Conservation (phyloP, 139 green algal genomes). For the Yamagishiella unicocca region DNA sequence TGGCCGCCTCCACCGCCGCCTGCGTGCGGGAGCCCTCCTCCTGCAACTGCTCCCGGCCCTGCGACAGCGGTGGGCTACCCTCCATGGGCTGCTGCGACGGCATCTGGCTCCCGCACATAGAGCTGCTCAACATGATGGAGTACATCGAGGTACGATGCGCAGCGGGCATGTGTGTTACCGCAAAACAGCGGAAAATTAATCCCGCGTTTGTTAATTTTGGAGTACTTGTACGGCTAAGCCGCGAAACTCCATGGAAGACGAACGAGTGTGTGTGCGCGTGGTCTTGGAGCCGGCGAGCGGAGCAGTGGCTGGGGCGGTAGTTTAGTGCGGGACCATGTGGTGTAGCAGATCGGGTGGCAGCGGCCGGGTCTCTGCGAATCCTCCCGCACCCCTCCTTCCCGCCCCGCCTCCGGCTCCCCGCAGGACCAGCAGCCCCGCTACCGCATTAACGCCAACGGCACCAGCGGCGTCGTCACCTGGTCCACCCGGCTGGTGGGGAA, state of each 20-base stretch:
- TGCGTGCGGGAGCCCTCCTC: background rate
- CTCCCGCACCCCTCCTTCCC: too few species aligned
- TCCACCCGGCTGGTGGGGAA: background rate
- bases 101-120: constrained; percentile 17
- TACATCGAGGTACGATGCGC: background rate
- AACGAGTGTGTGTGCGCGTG: too few species aligned
- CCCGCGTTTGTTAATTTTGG: background rate
- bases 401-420: background rate
- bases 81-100: constrained; percentile 21
- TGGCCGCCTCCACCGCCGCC: background rate
- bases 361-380: too few species aligned
- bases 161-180: too few species aligned
- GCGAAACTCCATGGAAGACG: too few species aligned
- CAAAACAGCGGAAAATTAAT: too few species aligned
- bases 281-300: too few species aligned
- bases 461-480: constrained; percentile 12
- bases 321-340: too few species aligned
- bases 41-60: background rate
- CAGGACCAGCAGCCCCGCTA: constrained; percentile 24
- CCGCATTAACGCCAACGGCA: constrained; percentile 19
- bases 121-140: constrained; percentile 5
- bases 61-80: background rate
- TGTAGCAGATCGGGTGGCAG: too few species aligned
- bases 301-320: too few species aligned
- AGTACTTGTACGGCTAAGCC: too few species aligned